phyloP scores from a whole-genome alignment of 768 basidiomycete species.

The Tricholoma saponaceum region DNA sequence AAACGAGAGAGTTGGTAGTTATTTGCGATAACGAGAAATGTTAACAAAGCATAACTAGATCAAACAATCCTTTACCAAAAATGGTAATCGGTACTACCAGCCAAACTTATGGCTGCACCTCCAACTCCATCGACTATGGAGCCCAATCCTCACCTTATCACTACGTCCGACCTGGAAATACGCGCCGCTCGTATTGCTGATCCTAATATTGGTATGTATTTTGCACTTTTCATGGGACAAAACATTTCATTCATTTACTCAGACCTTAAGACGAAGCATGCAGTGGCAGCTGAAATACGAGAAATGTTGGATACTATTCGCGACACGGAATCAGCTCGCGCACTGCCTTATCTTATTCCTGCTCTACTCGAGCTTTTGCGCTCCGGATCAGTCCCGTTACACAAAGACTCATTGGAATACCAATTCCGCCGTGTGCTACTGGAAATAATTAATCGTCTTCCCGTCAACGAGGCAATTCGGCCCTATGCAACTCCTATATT shows the following conservation, averaged over 20 bases:
- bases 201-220: conserved; percentile 58
- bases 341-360: conserved; percentile 69
- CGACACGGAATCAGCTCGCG: conserved; percentile 67
- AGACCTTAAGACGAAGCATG: conserved; percentile 72
- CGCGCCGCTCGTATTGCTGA: conserved; percentile 72
- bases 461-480: conserved; percentile 74
- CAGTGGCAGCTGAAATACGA: conserved; percentile 71
- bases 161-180: conserved; percentile 59
- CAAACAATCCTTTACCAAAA: conserved; percentile 15
- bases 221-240: conserved; percentile 1
- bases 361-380: conserved; percentile 70
- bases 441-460: conserved; percentile 86
- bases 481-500: conserved; percentile 65
- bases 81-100: conserved; percentile 14
- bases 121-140: conserved; percentile 25
- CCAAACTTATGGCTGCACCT: conserved; percentile 25
- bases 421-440: conserved; percentile 84
- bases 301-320: conserved; percentile 79
- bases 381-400: conserved; percentile 60
- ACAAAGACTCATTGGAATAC: conserved; percentile 67
- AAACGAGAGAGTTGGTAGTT: background rate
- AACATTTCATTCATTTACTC: conserved; percentile 5
- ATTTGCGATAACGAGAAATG: background rate
- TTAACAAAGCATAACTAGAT: background rate
- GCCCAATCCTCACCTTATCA: conserved; percentile 28